Evolutionary conservation across 495 filamentous ascomycete species (phyloP).

Genomic region (Neurospora sp.): DNA sequence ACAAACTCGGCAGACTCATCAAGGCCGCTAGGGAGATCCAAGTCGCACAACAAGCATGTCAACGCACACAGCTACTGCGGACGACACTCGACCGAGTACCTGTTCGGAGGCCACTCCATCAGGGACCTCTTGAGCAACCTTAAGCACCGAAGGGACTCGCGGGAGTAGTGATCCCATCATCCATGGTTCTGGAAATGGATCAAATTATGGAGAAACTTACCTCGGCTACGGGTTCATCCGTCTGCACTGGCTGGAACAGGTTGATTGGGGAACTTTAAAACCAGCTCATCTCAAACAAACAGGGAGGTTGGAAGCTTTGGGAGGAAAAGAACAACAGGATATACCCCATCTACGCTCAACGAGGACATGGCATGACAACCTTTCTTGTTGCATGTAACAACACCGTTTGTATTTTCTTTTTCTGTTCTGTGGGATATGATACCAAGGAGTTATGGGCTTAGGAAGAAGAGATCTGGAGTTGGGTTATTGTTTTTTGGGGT

Average conservation of each 20-base stretch:
- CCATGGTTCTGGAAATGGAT: neutral
- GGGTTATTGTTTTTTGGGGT: neutral
- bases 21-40: neutral
- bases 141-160: conserved; percentile 3
- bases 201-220: neutral
- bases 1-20: neutral
- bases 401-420: neutral
- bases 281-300: neutral
- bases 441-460: neutral
- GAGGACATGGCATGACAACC: neutral
- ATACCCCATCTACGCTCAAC: neutral
- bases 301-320: neutral
- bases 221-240: neutral
- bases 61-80: conserved; percentile 29
- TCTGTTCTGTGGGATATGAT: neutral
- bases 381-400: neutral
- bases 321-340: neutral
- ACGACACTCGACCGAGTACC: conserved; percentile 22
- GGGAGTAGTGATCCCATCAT: neutral
- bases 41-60: conserved; percentile 7
- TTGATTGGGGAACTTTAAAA: neutral
- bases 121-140: conserved; percentile 19
- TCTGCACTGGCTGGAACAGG: conserved; percentile 15
- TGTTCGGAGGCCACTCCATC: conserved; percentile 19
- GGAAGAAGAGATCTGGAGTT: neutral